Evolutionary conservation across 23 red algal species (phyloP).

Genomic region (Porphyridium purpureum): DNA sequence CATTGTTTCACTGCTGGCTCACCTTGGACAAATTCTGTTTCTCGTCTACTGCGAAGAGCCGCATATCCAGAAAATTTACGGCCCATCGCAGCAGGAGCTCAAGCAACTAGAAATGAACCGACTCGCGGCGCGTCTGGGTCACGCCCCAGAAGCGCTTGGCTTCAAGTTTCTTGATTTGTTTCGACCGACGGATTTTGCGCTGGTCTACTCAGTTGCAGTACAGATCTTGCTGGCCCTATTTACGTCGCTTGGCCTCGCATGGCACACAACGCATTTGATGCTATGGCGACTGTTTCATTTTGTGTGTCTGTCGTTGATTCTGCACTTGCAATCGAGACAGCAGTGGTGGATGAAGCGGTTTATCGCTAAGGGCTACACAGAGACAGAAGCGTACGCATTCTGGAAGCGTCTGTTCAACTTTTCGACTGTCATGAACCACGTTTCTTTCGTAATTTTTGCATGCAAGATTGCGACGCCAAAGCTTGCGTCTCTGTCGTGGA

Average conservation of each 20-base stretch:
- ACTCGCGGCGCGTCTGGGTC: constrained; percentile 5
- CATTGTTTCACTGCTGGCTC: constrained; percentile 57
- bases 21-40: constrained; percentile 68
- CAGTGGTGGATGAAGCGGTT: constrained; percentile 14
- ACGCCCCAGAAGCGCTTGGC: background rate
- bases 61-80: constrained; percentile 81
- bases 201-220: background rate
- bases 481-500: background rate
- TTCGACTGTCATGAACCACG: constrained; percentile 46
- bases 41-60: constrained; percentile 85
- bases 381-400: constrained; percentile 36
- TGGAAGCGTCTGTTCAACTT: constrained; percentile 68
- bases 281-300: constrained; percentile 48
- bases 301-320: constrained; percentile 17
- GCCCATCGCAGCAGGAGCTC: constrained; percentile 1
- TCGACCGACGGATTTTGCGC: constrained; percentile 8
- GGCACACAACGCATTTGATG: constrained; percentile 15
- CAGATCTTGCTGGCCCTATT: constrained; percentile 1
- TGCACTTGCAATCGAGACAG: constrained; percentile 12
- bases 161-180: constrained; percentile 6
- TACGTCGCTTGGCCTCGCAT: background rate
- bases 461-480: constrained; percentile 14
- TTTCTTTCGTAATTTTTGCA: constrained; percentile 49
- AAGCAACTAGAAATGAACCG: background rate
- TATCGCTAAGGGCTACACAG: constrained; percentile 28